Percentiles rank a stretch among this genome's conserved stretches.
These are phyloP conservation scores for Aspergillus caelatus DNA, from an alignment of 2,329 filamentous ascomycete species.

Conservation along the genomic window DNA sequence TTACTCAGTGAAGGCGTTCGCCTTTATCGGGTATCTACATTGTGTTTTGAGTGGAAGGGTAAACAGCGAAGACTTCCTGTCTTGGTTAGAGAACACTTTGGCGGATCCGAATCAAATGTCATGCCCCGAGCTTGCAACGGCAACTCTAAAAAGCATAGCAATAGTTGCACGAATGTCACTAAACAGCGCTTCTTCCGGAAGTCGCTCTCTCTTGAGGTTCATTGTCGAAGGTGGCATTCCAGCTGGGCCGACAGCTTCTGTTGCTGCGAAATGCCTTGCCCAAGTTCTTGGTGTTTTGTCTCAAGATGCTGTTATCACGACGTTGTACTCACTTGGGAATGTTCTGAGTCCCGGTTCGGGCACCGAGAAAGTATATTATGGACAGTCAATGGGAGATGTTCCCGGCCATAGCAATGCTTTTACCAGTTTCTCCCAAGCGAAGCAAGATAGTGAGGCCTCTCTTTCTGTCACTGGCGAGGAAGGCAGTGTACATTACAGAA, in stretches of 20 bases:
- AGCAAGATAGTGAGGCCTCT: conserved; percentile 62
- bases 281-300: conserved; percentile 80
- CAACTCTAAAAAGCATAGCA: conserved; percentile 79
- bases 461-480: conserved; percentile 74
- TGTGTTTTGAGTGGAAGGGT: conserved; percentile 81
- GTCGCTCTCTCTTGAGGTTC: conserved; percentile 78
- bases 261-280: conserved; percentile 84
- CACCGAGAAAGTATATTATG: conserved; percentile 48
- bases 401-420: conserved; percentile 52
- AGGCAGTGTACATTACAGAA: conserved; percentile 76
- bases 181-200: conserved; percentile 72
- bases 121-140: conserved; percentile 73
- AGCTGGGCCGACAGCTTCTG: conserved; percentile 66
- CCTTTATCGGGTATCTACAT: conserved; percentile 81
- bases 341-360: conserved; percentile 75
- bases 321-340: conserved; percentile 94
- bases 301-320: conserved; percentile 91
- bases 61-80: conserved; percentile 75
- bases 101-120: conserved; percentile 80
- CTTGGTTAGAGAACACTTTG: conserved; percentile 83
- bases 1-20: conserved; percentile 80
- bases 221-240: conserved; percentile 78
- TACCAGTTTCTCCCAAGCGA: conserved; percentile 38
- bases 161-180: conserved; percentile 77
- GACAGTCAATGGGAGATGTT: conserved; percentile 37